phyloP scores from a whole-genome alignment of 2,329 filamentous ascomycete species.

The Bipolaris zeicola region DNA sequence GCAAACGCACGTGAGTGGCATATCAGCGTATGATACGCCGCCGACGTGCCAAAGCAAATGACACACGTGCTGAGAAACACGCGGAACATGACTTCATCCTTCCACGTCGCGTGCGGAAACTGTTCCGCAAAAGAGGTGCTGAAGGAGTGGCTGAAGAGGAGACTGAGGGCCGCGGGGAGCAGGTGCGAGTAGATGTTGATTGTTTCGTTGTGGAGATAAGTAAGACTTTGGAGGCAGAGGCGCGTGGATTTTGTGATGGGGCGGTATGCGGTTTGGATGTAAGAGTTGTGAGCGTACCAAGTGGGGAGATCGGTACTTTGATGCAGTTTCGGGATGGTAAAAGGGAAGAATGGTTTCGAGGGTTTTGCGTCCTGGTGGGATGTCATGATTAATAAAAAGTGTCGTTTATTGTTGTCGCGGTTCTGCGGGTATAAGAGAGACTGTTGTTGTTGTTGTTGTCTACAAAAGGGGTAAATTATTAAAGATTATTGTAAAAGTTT shows the following conservation, averaged over 20 bases:
- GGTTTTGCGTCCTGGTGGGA: neutral
- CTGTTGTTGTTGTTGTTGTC: neutral
- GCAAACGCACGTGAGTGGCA: conserved; percentile 80
- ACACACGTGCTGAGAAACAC: conserved; percentile 38
- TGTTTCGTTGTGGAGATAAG: conserved; percentile 67
- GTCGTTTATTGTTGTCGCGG: neutral
- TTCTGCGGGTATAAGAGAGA: neutral
- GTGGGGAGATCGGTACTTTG: conserved; percentile 1
- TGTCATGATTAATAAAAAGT: neutral
- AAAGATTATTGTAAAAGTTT: neutral
- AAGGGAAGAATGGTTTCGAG: neutral
- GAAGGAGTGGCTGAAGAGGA: conserved; percentile 17
- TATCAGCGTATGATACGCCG: conserved; percentile 78
- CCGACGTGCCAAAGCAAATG: conserved; percentile 49
- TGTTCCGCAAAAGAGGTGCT: conserved; percentile 10
- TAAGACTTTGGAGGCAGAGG: conserved; percentile 60
- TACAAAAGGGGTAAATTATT: neutral
- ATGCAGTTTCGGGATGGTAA: neutral
- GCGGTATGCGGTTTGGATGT: conserved; percentile 66
- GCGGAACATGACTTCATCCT: conserved; percentile 30
- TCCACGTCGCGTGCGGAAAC: conserved; percentile 16
- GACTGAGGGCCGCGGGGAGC: conserved; percentile 34
- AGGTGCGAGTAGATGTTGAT: conserved; percentile 73
- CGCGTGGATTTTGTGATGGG: conserved; percentile 63
- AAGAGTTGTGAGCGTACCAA: conserved; percentile 10